A percentile compares a stretch with the other conserved stretches of the same genome.
Evolutionary conservation across 163 green algal genomes (phyloP).

Genomic region (Prototheca wickerhamii): DNA sequence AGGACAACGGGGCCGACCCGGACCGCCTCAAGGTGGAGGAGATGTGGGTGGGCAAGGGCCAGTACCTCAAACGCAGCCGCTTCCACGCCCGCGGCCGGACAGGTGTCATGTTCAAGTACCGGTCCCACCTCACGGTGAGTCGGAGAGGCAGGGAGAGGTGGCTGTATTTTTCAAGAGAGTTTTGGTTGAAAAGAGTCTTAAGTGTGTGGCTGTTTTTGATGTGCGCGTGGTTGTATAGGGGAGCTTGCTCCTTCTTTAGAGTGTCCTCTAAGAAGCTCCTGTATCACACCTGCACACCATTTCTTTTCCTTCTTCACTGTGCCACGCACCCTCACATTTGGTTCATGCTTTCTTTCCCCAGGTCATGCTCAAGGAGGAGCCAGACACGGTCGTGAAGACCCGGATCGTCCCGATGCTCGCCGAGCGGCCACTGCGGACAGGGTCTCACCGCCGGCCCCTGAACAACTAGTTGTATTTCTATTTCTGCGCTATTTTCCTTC

Average conservation of each 20-base stretch:
- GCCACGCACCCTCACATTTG: background rate
- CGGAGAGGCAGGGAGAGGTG: background rate
- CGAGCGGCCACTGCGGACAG: no score
- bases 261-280: no score
- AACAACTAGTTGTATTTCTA: background rate
- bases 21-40: slow-evolving; percentile 20
- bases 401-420: slow-evolving; percentile 21
- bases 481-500: background rate
- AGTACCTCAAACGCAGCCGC: slow-evolving; percentile 27
- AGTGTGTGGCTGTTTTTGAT: background rate
- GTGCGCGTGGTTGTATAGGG: no score
- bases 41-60: slow-evolving; percentile 35
- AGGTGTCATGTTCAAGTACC: slow-evolving; percentile 22
- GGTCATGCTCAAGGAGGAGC: slow-evolving; percentile 19
- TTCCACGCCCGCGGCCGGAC: slow-evolving; percentile 29
- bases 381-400: slow-evolving; percentile 5
- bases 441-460: no score
- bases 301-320: background rate
- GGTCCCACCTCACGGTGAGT: slow-evolving; percentile 39
- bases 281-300: no score
- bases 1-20: slow-evolving; percentile 30
- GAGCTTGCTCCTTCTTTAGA: no score
- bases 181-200: background rate
- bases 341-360: no score
- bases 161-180: background rate